These are phyloP conservation scores for Magnaporthales sp. DNA, from an alignment of 2,329 filamentous ascomycete genomes.

Conservation along the genomic window DNA sequence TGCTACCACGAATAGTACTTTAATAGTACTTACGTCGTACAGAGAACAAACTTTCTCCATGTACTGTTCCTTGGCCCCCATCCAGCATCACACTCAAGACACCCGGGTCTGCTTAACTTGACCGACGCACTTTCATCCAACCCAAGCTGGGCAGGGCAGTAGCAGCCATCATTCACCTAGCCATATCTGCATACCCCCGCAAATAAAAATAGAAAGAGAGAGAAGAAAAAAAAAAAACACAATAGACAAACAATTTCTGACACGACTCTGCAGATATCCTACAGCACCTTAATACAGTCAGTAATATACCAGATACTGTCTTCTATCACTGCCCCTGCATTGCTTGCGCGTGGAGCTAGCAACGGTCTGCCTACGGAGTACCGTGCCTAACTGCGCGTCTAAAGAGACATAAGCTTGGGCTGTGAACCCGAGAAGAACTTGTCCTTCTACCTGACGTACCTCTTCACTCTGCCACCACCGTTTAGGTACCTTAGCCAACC, in stretches of 20 bases:
- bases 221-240: no score
- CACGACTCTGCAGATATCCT: slow-evolving; percentile 27
- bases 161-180: background rate
- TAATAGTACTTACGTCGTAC: background rate
- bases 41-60: background rate
- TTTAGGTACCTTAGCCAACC: background rate
- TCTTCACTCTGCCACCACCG: background rate
- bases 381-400: background rate
- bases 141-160: background rate
- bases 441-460: background rate
- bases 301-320: slow-evolving; percentile 18
- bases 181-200: background rate
- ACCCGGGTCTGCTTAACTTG: background rate
- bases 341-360: background rate
- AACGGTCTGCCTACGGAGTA: background rate
- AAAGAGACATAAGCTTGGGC: background rate
- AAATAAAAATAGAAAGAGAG: slow-evolving; percentile 6
- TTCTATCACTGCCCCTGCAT: slow-evolving; percentile 6
- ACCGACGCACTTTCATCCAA: background rate
- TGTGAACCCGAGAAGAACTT: background rate
- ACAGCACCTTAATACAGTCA: slow-evolving; percentile 16
- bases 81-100: background rate
- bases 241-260: no score
- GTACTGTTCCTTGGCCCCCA: background rate
- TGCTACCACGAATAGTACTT: background rate